These are phyloP conservation scores for Solanum hybrid DNA, from an alignment of 305 asterid genomes.

Conservation along the genomic window DNA sequence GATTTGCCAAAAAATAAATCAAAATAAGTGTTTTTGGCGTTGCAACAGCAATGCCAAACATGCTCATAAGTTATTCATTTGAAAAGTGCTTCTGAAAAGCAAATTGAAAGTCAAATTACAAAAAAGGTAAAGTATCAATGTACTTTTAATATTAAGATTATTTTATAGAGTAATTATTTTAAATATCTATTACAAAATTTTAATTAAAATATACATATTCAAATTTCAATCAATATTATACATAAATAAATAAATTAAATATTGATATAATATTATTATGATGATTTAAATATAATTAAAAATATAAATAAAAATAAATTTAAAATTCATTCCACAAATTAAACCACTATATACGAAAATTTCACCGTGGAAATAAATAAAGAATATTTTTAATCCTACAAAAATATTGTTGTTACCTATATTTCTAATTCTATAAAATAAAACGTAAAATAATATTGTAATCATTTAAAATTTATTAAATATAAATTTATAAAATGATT, in stretches of 20 bases:
- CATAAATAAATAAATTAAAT: too few species aligned
- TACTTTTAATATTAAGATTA: too few species aligned
- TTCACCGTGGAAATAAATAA: background rate
- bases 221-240: background rate
- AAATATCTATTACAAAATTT: too few species aligned
- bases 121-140: too few species aligned
- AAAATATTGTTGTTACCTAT: background rate
- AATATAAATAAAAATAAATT: too few species aligned
- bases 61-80: background rate
- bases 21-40: background rate
- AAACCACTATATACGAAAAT: background rate
- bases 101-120: background rate
- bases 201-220: background rate
- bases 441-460: background rate
- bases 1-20: background rate
- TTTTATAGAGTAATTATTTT: background rate
- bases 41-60: background rate
- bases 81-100: background rate
- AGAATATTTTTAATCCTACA: too few species aligned
- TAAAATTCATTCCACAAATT: background rate
- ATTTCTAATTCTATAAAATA: background rate
- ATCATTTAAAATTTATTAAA: too few species aligned
- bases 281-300: background rate
- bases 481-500: too few species aligned
- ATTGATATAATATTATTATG: too few species aligned